Evolutionary conservation across 257 asterid genomes (phyloP).

Genomic region (Nyctanthes arbortristis): DNA sequence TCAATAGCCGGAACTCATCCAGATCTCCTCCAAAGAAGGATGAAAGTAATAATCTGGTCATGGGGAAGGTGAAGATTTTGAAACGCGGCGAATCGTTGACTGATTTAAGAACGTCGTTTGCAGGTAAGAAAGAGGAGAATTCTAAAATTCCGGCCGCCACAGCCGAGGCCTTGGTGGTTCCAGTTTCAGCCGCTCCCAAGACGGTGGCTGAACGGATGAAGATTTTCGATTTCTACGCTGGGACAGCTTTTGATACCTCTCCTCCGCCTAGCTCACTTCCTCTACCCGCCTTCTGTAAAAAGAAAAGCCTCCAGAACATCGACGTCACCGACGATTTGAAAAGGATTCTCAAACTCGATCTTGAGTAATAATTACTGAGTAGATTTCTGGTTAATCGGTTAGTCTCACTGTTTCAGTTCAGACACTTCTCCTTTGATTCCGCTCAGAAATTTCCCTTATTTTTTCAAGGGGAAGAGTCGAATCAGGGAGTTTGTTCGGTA

Average conservation of each 20-base stretch:
- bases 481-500: too few relatives aligned
- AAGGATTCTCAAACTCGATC: conserved; percentile 31
- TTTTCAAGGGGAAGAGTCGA: not conserved
- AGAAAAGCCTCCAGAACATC: conserved; percentile 10
- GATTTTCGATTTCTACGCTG: conserved; percentile 29
- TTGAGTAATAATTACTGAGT: conserved; percentile 8
- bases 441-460: not conserved
- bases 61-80: conserved; percentile 37
- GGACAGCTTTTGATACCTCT: conserved; percentile 24
- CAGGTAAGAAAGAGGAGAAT: not conserved
- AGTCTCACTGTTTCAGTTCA: too few relatives aligned
- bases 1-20: not conserved
- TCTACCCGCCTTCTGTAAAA: conserved; percentile 32
- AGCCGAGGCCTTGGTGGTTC: conserved; percentile 1
- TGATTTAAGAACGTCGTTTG: not conserved
- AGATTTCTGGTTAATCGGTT: not conserved
- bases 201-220: conserved; percentile 2
- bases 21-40: not conserved
- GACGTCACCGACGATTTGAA: conserved; percentile 19
- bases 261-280: conserved; percentile 39
- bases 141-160: not conserved
- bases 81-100: conserved; percentile 33
- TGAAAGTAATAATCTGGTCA: not conserved
- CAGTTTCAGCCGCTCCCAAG: conserved; percentile 12
- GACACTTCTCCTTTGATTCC: not conserved